Evolutionary conservation across 1,139 yeast species (phyloP).

Genomic region (Magnusiomyces sp.): DNA sequence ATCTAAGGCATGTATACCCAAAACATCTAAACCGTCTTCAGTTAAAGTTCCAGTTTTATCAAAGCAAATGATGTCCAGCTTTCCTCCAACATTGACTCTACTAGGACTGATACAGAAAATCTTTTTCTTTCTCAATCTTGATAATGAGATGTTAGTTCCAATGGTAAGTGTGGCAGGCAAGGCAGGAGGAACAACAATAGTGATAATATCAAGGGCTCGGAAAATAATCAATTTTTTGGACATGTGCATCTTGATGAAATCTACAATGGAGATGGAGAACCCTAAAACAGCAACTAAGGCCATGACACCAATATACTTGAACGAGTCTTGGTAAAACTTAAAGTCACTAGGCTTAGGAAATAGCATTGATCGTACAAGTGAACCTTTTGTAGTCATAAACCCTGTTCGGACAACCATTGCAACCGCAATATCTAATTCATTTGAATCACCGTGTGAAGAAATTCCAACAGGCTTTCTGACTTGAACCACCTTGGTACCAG

Average conservation of each 20-base stretch:
- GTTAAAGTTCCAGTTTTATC: constrained; percentile 97
- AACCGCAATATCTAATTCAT: constrained; percentile 50
- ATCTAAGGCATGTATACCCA: constrained; percentile 56
- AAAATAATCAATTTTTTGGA: constrained; percentile 62
- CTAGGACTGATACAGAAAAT: constrained; percentile 92
- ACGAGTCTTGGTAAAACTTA: constrained; percentile 88
- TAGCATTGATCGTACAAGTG: constrained; percentile 86
- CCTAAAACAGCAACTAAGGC: constrained; percentile 77
- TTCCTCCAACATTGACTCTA: constrained; percentile 89
- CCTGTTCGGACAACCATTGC: constrained; percentile 90
- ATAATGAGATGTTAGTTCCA: constrained; percentile 87
- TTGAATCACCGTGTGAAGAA: constrained; percentile 39
- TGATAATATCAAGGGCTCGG: constrained; percentile 85
- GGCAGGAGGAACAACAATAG: constrained; percentile 98
- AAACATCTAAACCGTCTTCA: constrained; percentile 89
- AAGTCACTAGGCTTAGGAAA: constrained; percentile 93
- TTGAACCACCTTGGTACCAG: background rate
- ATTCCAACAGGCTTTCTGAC: constrained; percentile 24
- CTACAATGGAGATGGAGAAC: constrained; percentile 71
- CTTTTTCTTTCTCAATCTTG: constrained; percentile 55
- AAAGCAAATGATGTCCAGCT: constrained; percentile 80
- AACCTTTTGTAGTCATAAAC: constrained; percentile 93
- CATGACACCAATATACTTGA: constrained; percentile 94
- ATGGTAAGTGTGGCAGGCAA: constrained; percentile 94
- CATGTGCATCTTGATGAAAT: constrained; percentile 70